Evolutionary conservation across 176 grass and related monocot species (phyloP), one percentile per base, ranked within the genome.

Genomic region (Elymus sibiricus): DNA sequence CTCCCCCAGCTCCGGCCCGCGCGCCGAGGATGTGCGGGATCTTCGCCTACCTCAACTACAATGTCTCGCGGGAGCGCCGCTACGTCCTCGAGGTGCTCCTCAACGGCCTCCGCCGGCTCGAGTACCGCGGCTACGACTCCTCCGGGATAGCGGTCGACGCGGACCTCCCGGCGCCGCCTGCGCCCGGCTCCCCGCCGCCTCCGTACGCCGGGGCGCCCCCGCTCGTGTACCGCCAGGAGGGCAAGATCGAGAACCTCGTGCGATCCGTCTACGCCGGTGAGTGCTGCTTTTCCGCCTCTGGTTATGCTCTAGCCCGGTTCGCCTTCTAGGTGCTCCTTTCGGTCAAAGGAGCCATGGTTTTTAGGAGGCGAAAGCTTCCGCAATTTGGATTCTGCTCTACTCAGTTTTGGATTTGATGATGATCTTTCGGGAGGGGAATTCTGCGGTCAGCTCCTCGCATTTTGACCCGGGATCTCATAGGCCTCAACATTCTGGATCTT

Each of bases 191-290:
- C 0, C 46, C 82, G 17, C 64, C 88, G 7, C 0, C 55, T 58
- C 55, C 55, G 7, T 87, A 87, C 60, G 76, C 76, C 10, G 87
- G 91, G 19, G 72, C 87, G 19, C n/a, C 79, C 9, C 90, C 94
- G 19, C 85, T 99, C 34, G 90, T 99, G 17, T 99, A 94, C 90
- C 97, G 97, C 16, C 88, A 94, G 87, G 94, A 99, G 81, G 97
- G 97, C 78, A 99, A 99, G 92, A 99, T 99, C 78, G 97, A 96
- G 90, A 90, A 82, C 35, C 97, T 99, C 85, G 97, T 99, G 79
- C 84, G 86, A 87, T 96, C 88, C 51, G 97, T 96, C 34, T 99
- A 96, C 92, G 79, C 90, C 6, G 94, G 97, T 99, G 43, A 87
- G 79, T 29, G 63, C 85, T 0, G 28, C 15, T 32, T 67, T 74